Conservation (phyloP, 2,329 filamentous ascomycete species). For the Fusarium albidum region DNA sequence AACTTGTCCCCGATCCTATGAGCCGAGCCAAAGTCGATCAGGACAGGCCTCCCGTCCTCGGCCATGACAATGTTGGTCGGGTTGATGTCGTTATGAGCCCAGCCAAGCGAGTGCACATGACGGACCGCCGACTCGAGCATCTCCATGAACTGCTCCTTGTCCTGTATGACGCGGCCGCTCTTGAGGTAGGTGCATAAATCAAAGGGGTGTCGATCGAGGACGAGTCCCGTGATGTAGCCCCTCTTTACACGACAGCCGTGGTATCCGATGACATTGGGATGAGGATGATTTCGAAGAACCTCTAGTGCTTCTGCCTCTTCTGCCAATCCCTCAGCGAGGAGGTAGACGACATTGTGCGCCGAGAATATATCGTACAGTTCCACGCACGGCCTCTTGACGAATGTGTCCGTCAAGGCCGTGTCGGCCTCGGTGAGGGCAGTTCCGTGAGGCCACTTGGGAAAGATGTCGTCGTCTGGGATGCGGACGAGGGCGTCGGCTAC, state of each 20-base stretch:
- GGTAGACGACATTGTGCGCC: constrained; percentile 15
- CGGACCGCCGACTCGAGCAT: constrained; percentile 15
- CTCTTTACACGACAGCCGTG: constrained; percentile 39
- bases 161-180: not conserved
- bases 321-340: constrained; percentile 15
- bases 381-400: constrained; percentile 20
- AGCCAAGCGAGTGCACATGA: constrained; percentile 25
- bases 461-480: constrained; percentile 12
- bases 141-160: constrained; percentile 14
- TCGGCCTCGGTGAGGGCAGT: constrained; percentile 10
- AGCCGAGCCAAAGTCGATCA: constrained; percentile 21
- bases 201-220: constrained; percentile 30
- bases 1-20: constrained; percentile 19
- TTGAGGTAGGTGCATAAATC: constrained; percentile 28
- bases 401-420: constrained; percentile 6
- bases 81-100: constrained; percentile 27
- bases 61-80: constrained; percentile 21
- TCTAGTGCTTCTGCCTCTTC: constrained; percentile 35
- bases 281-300: constrained; percentile 27
- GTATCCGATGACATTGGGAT: constrained; percentile 41
- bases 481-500: constrained; percentile 10
- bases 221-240: constrained; percentile 37
- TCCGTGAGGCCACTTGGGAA: constrained; percentile 15
- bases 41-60: constrained; percentile 13
- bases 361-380: constrained; percentile 23